Conservation (phyloP, 208 protist genomes). For the Acanthamoeba triangularis region DNA sequence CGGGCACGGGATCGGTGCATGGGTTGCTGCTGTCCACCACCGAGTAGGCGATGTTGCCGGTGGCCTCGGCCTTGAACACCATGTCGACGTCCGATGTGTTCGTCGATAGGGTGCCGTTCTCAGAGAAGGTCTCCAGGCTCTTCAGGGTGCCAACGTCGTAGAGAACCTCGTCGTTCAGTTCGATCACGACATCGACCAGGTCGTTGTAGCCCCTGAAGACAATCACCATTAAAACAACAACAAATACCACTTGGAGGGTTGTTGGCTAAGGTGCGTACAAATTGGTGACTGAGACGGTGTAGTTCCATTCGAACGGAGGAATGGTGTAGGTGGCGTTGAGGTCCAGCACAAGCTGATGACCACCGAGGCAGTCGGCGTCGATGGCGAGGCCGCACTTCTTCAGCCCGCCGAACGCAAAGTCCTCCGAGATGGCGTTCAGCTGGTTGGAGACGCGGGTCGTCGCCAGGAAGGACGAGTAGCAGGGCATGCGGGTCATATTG, state of each 20-base stretch:
- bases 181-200: not conserved
- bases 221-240: not conserved
- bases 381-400: not conserved
- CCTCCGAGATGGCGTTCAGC: not conserved
- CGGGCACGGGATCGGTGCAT: not conserved
- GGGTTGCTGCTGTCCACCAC: not conserved
- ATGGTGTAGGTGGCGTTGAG: constrained; percentile 28
- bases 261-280: not conserved
- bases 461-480: not conserved
- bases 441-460: not conserved
- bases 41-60: not conserved
- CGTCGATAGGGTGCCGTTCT: not conserved
- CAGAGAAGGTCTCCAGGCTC: not conserved
- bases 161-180: not conserved
- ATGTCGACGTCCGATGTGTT: not conserved
- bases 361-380: not conserved
- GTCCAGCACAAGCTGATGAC: not conserved
- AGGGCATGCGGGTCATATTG: not conserved
- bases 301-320: not conserved
- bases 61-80: not conserved
- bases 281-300: constrained; percentile 2
- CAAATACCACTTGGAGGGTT: not conserved
- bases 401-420: not conserved
- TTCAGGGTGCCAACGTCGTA: not conserved
- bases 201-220: constrained; percentile 1